Conservation (phyloP, 2,329 filamentous ascomycete genomes). For the Diaporthe caulivora region DNA sequence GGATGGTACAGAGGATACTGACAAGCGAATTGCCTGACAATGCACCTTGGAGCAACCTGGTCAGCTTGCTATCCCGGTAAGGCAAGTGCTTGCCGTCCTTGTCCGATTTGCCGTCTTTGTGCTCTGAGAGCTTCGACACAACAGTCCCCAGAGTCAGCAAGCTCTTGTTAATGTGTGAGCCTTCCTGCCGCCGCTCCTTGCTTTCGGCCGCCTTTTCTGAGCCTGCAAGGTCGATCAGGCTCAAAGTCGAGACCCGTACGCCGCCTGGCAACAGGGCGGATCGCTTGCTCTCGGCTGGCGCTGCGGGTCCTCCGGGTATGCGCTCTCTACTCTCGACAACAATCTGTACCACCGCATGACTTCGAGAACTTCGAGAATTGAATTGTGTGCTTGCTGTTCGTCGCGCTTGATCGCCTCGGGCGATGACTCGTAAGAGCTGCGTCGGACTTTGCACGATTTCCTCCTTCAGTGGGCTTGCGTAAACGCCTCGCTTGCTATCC, state of each 20-base stretch:
- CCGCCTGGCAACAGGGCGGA: conserved; percentile 83
- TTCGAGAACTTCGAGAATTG: conserved; percentile 95
- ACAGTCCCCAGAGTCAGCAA: conserved; percentile 94
- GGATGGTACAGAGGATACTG: conserved; percentile 97
- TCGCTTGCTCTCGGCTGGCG: conserved; percentile 70
- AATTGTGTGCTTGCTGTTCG: conserved; percentile 96
- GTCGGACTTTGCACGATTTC: conserved; percentile 99
- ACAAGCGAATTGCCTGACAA: conserved; percentile 94
- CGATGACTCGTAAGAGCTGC: conserved; percentile 93
- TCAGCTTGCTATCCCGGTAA: conserved; percentile 97
- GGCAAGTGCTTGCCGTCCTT: conserved; percentile 94
- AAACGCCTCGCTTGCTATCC: conserved; percentile 95
- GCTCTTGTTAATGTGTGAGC: conserved; percentile 99
- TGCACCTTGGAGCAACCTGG: conserved; percentile 89
- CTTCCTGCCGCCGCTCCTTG: conserved; percentile 93
- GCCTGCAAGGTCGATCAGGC: conserved; percentile 94
- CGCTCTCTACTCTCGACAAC: conserved; percentile 97
- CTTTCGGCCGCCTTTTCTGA: conserved; percentile 96
- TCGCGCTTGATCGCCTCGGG: conserved; percentile 90
- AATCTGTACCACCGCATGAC: conserved; percentile 98
- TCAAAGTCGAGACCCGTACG: conserved; percentile 94
- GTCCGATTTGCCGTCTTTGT: conserved; percentile 81
- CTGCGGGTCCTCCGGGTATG: conserved; percentile 64
- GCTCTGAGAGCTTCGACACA: conserved; percentile 90
- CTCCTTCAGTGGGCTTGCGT: conserved; percentile 95